A percentile compares a stretch with the other conserved stretches of the same genome.
phyloP scores from a whole-genome alignment of 345 rosid species.

The Hirschfeldia incana region DNA sequence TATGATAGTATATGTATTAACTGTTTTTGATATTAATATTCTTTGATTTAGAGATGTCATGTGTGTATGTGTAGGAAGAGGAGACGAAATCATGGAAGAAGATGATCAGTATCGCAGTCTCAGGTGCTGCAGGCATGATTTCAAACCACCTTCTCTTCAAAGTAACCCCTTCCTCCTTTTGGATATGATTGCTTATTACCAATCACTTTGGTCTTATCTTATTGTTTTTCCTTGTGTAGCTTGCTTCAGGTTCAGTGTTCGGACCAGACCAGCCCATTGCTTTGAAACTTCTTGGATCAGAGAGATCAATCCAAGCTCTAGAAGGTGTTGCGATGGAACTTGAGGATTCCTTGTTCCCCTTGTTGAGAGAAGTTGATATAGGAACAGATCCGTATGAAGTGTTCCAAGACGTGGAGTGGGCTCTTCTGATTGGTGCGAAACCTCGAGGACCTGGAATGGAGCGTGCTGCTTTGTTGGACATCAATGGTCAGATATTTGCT shows the following conservation, averaged over 20 bases:
- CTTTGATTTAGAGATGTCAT: neutral
- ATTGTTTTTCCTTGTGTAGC: slow-evolving; percentile 46
- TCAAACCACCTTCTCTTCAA: slow-evolving; percentile 95
- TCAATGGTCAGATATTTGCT: slow-evolving; percentile 90
- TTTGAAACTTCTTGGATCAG: slow-evolving; percentile 88
- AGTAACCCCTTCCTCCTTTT: slow-evolving; percentile 45
- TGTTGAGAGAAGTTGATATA: slow-evolving; percentile 89
- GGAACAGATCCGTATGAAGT: slow-evolving; percentile 82
- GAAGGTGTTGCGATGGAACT: slow-evolving; percentile 99
- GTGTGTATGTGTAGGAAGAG: slow-evolving; percentile 62
- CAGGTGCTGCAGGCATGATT: slow-evolving; percentile 99
- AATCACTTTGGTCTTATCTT: slow-evolving; percentile 3
- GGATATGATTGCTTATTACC: slow-evolving; percentile 9
- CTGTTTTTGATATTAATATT: no score
- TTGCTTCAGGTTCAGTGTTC: slow-evolving; percentile 92
- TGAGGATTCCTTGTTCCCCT: slow-evolving; percentile 93
- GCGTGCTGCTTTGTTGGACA: slow-evolving; percentile 84
- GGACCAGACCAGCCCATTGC: slow-evolving; percentile 92
- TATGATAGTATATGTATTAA: neutral
- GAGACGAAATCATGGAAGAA: slow-evolving; percentile 94
- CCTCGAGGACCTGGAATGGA: slow-evolving; percentile 99
- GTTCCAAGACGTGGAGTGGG: slow-evolving; percentile 95
- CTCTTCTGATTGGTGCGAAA: slow-evolving; percentile 94
- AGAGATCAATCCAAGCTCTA: slow-evolving; percentile 88
- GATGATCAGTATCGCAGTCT: slow-evolving; percentile 69